A percentile compares a stretch with the other conserved stretches of the same genome.
These are phyloP conservation scores for Luffa aegyptiaca DNA, from an alignment of 306 rosid species.

Conservation along the genomic window DNA sequence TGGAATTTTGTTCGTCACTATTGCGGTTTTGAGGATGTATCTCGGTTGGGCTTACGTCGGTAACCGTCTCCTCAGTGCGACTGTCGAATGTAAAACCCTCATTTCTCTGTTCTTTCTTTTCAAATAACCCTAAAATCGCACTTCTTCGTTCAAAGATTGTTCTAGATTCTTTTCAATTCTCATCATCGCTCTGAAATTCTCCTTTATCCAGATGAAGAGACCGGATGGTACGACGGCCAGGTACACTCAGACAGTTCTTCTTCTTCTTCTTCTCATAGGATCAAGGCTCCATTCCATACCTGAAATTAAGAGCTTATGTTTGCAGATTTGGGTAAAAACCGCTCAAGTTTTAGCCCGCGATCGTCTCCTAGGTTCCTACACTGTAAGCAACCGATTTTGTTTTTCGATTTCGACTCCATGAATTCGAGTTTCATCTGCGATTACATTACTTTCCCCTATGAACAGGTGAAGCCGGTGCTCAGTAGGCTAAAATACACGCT, in stretches of 20 bases:
- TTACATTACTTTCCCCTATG: background rate
- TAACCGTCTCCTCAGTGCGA: slow-evolving; percentile 89
- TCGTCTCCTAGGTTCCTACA: slow-evolving; percentile 85
- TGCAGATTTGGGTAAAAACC: slow-evolving; percentile 92
- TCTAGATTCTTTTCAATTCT: background rate
- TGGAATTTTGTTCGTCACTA: slow-evolving; percentile 55
- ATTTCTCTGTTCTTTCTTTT: background rate
- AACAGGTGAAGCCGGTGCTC: slow-evolving; percentile 85
- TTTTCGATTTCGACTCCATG: background rate
- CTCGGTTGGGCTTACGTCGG: slow-evolving; percentile 97
- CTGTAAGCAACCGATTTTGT: slow-evolving; percentile 39
- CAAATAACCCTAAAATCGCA: background rate
- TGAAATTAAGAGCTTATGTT: slow-evolving; percentile 6
- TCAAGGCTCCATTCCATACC: background rate
- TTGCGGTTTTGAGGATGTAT: slow-evolving; percentile 85
- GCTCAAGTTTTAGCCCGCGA: slow-evolving; percentile 85
- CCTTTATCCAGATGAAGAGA: slow-evolving; percentile 71
- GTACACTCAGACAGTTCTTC: slow-evolving; percentile 15
- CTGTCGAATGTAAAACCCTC: slow-evolving; percentile 63
- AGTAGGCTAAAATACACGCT: slow-evolving; percentile 65
- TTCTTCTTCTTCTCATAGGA: background rate
- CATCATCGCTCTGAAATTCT: slow-evolving; percentile 2
- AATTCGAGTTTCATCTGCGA: background rate
- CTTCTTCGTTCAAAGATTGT: background rate
- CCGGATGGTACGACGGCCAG: slow-evolving; percentile 99